Conservation (phyloP, 2,329 filamentous ascomycete genomes). For the Ceratocystis cacaofunesta region DNA sequence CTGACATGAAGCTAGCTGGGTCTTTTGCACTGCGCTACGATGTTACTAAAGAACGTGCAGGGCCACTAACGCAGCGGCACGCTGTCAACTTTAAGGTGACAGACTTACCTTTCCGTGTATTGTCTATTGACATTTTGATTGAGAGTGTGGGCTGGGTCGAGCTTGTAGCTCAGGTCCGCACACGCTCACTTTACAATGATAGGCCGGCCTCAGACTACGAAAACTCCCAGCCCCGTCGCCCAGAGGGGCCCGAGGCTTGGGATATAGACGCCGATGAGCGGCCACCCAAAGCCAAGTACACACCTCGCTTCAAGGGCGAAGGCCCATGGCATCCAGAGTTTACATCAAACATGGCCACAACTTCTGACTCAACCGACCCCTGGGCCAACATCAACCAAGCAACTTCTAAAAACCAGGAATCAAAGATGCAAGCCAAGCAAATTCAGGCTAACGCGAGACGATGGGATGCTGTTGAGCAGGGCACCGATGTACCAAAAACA, state of each 20-base stretch:
- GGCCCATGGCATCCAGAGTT: constrained; percentile 11
- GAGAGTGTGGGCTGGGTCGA: constrained; percentile 94
- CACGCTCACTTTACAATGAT: constrained; percentile 30
- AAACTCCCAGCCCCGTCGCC: constrained; percentile 4
- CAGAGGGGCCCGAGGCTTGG: constrained; percentile 8
- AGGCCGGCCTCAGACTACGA: constrained; percentile 20
- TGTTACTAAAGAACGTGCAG: constrained; percentile 65
- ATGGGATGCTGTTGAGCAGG: constrained; percentile 17
- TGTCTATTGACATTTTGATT: constrained; percentile 71
- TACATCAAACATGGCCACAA: not conserved
- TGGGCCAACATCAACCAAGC: constrained; percentile 17
- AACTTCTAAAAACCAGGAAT: constrained; percentile 15
- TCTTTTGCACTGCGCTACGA: constrained; percentile 63
- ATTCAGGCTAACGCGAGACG: constrained; percentile 15
- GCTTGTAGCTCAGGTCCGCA: constrained; percentile 65
- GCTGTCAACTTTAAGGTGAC: constrained; percentile 51
- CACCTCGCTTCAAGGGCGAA: constrained; percentile 9
- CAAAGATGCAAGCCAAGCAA: constrained; percentile 8
- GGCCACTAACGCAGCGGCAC: constrained; percentile 50
- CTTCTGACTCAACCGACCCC: constrained; percentile 11
- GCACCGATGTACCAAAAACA: not conserved
- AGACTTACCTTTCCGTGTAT: constrained; percentile 61
- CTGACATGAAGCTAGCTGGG: constrained; percentile 54
- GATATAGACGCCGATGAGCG: constrained; percentile 14
- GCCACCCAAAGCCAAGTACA: constrained; percentile 14